Conservation (phyloP, 2,329 filamentous ascomycete genomes). For the Falciphora oryzae region DNA sequence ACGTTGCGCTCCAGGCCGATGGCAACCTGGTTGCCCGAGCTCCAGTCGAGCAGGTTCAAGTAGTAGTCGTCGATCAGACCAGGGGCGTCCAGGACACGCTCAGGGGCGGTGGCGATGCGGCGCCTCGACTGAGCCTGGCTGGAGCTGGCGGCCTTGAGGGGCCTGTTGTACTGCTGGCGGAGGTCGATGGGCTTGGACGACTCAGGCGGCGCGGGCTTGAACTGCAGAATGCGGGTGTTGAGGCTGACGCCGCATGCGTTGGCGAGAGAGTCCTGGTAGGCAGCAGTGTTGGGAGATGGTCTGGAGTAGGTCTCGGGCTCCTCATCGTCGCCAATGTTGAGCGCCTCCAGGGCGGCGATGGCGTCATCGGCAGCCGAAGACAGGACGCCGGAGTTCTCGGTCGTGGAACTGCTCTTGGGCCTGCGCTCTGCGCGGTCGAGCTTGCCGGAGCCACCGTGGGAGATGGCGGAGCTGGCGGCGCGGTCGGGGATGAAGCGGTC, state of each 20-base stretch:
- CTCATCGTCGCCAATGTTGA: slow-evolving; percentile 72
- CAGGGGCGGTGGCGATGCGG: slow-evolving; percentile 87
- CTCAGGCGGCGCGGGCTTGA: slow-evolving; percentile 97
- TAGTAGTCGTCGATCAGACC: slow-evolving; percentile 98
- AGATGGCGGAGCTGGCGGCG: slow-evolving; percentile 79
- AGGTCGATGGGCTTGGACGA: slow-evolving; percentile 98
- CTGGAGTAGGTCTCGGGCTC: slow-evolving; percentile 65
- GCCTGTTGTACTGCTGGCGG: slow-evolving; percentile 95
- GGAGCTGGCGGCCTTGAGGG: slow-evolving; percentile 70
- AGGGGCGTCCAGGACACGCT: slow-evolving; percentile 92
- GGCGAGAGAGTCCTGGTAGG: slow-evolving; percentile 22
- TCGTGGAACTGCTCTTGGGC: slow-evolving; percentile 54
- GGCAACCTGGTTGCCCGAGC: slow-evolving; percentile 93
- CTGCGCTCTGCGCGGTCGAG: slow-evolving; percentile 65
- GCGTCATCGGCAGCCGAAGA: slow-evolving; percentile 76
- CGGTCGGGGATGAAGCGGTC: slow-evolving; percentile 98
- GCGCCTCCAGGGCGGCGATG: slow-evolving; percentile 69
- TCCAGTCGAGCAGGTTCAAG: slow-evolving; percentile 97
- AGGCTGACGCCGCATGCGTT: slow-evolving; percentile 65
- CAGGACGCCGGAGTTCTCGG: slow-evolving; percentile 69
- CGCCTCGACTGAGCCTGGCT: slow-evolving; percentile 82
- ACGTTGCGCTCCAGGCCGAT: slow-evolving; percentile 96
- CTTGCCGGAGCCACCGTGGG: slow-evolving; percentile 77
- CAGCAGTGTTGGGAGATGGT: slow-evolving; percentile 74
- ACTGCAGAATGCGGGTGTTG: slow-evolving; percentile 92